phyloP scores from a whole-genome alignment of 164 flowering plant species.

The Dillenia suffruticosa region DNA sequence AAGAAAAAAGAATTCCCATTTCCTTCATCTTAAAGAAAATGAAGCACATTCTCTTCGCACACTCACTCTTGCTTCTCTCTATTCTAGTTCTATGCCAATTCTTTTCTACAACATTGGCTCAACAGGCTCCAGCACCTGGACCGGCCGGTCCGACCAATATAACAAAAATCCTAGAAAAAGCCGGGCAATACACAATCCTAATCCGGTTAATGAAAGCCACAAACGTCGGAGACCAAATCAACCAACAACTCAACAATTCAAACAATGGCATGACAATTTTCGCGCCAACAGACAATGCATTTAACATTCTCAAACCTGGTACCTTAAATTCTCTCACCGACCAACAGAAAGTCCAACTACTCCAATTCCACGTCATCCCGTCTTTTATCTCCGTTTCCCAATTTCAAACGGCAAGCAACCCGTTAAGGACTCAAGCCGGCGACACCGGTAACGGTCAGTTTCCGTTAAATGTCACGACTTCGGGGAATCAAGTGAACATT shows the following conservation, averaged over 20 bases:
- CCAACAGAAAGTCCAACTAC: constrained; percentile 48
- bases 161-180: constrained; percentile 37
- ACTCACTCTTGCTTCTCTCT: too few relatives aligned
- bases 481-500: constrained; percentile 58
- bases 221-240: constrained; percentile 43
- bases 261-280: constrained; percentile 66
- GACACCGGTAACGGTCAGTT: constrained; percentile 32
- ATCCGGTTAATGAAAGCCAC: constrained; percentile 38
- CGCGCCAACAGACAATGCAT: constrained; percentile 76
- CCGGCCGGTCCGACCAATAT: constrained; percentile 30
- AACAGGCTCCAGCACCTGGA: constrained; percentile 25
- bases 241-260: constrained; percentile 64
- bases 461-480: constrained; percentile 66
- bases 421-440: constrained; percentile 80
- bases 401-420: constrained; percentile 86
- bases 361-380: constrained; percentile 75
- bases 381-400: constrained; percentile 35
- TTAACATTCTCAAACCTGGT: constrained; percentile 56
- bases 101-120: constrained; percentile 19
- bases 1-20: too few relatives aligned
- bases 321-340: constrained; percentile 62
- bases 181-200: constrained; percentile 38
- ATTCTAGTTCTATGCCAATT: neutral
- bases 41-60: too few relatives aligned
- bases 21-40: too few relatives aligned